Conservation (phyloP, 495 filamentous ascomycete genomes). For the Apiosordaria backusii region DNA sequence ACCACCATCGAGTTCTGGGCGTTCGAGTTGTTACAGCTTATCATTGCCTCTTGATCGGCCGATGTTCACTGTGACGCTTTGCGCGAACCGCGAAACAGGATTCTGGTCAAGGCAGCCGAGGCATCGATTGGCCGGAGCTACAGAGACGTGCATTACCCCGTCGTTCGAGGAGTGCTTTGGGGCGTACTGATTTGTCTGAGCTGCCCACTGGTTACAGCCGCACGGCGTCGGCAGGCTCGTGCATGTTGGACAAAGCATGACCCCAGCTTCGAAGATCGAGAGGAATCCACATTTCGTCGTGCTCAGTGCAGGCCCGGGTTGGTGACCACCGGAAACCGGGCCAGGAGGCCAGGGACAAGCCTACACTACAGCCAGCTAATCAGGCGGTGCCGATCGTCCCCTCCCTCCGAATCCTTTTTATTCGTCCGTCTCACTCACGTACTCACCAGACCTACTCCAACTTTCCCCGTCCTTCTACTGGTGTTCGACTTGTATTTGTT, state of each 20-base stretch:
- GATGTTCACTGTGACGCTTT: not conserved
- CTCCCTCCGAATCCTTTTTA: conserved; percentile 9
- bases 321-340: conserved; percentile 4
- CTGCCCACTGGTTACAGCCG: not conserved
- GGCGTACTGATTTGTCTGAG: not conserved
- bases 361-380: conserved; percentile 7
- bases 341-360: conserved; percentile 2
- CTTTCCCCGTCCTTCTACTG: not conserved
- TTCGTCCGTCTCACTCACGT: not conserved
- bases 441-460: not conserved
- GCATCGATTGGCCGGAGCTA: not conserved
- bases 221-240: not conserved
- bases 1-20: not conserved
- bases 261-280: not conserved
- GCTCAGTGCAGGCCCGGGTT: conserved; percentile 1
- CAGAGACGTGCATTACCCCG: not conserved
- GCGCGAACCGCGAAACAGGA: not conserved
- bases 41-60: not conserved
- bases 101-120: not conserved
- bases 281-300: conserved; percentile 7
- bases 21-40: not conserved
- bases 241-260: not conserved
- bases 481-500: not conserved
- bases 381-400: conserved; percentile 15
- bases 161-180: not conserved